phyloP scores from a whole-genome alignment of 805 yeast species.

The Starmerella powellii region DNA sequence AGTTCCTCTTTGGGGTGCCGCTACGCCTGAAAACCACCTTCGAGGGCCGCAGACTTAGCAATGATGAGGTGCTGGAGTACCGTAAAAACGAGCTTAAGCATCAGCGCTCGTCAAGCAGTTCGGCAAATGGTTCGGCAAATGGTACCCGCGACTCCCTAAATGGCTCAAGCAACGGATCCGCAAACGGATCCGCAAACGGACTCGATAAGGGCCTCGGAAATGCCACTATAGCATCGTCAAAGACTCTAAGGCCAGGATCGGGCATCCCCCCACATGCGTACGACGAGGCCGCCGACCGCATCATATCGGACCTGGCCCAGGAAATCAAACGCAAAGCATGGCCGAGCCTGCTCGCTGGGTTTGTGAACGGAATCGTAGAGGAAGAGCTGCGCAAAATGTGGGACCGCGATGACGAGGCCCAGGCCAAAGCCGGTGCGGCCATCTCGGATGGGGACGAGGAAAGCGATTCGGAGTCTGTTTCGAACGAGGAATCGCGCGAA shows the following conservation, averaged over 20 bases:
- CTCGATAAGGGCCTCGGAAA: no score
- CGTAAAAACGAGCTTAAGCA: not conserved
- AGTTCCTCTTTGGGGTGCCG: not conserved
- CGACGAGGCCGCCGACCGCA: not conserved
- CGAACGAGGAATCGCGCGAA: not conserved
- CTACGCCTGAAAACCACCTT: constrained; percentile 5
- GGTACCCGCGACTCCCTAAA: not conserved
- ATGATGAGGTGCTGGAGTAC: not conserved
- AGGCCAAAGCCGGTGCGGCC: not conserved
- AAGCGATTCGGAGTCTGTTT: not conserved
- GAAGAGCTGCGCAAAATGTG: not conserved
- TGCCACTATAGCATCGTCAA: not conserved
- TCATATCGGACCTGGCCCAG: not conserved
- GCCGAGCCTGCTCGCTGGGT: not conserved
- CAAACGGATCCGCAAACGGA: no score
- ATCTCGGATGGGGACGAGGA: not conserved
- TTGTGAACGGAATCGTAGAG: not conserved
- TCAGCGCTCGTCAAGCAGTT: no score
- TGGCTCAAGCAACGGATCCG: no score
- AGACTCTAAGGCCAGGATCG: not conserved
- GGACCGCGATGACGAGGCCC: not conserved
- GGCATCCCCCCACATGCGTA: not conserved
- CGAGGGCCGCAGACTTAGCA: constrained; percentile 1
- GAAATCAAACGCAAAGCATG: not conserved
- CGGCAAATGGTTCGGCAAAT: not conserved